Evolutionary conservation across 345 rosid genomes (phyloP).

Genomic region (Excoecaria agallocha): DNA sequence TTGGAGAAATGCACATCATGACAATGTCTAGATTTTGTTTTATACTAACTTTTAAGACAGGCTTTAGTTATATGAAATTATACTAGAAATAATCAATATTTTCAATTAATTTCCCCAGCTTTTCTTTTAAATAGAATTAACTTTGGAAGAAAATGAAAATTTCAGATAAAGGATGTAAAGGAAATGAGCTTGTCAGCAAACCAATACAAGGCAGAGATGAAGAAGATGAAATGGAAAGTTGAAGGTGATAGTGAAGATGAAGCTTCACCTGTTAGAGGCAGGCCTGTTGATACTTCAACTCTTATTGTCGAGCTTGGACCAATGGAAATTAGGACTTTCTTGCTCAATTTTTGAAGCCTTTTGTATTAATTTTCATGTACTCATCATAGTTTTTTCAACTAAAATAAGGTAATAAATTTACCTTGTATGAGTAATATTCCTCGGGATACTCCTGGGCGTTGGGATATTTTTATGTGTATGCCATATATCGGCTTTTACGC

Average conservation of each 20-base stretch:
- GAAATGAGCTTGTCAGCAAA: slow-evolving; percentile 73
- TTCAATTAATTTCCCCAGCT: no score
- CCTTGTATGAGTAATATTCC: no score
- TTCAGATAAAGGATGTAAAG: slow-evolving; percentile 55
- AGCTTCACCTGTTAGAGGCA: slow-evolving; percentile 41
- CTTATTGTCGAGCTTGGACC: slow-evolving; percentile 66
- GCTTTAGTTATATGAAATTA: no score
- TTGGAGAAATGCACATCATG: not conserved
- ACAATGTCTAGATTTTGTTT: not conserved
- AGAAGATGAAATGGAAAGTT: slow-evolving; percentile 63
- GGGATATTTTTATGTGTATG: no score
- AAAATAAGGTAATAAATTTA: not conserved
- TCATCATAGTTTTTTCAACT: not conserved
- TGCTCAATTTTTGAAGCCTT: slow-evolving; percentile 39
- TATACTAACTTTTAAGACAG: no score
- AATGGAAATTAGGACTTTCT: slow-evolving; percentile 75
- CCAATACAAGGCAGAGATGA: slow-evolving; percentile 64
- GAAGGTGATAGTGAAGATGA: slow-evolving; percentile 38
- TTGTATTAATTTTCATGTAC: no score
- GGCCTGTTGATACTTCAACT: slow-evolving; percentile 41
- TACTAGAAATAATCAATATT: no score
- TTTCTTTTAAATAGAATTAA: no score
- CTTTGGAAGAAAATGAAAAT: not conserved
- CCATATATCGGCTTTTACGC: no score
- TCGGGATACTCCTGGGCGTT: no score